Base-by-base conservation (phyloP, 768 basidiomycete genomes). In the Trametes villosa region DNA sequence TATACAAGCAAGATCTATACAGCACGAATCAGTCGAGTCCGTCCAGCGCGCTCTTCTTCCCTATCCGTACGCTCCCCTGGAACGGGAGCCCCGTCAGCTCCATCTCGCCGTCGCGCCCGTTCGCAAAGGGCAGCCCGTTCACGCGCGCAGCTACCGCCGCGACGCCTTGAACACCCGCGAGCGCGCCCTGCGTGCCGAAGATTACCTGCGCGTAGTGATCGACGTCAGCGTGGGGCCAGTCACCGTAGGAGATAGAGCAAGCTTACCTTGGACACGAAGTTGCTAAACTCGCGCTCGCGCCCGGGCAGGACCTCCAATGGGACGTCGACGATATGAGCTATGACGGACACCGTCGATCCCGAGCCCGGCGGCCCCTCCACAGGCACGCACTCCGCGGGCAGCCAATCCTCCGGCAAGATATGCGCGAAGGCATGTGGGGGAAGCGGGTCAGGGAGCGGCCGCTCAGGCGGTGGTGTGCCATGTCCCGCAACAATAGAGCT, bases 261-360 rank as follows among this genome's bases (percentile, higher is more conserved):
- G 26, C 70, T 24, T 36, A 91, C 91, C 86, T 94, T 94, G 64
- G 81, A 75, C 17, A 94, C 83, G 61, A 94, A 94, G 54, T 80
- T 78, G 60, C 87, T 85, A 63, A 94, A 92, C 67, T 89, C 83
- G 62, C 80, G 84, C 71, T 92, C 82, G 42, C 92, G 81, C 7
- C 92, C 91, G 0, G 91, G 90, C 0, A 94, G 76, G 11, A 94
- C 88, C 57, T 91, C 76, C 30, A 94, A 74, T 13, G 92, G 91
- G 12, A 91, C 86, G 65, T 93, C 88, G 2, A 81, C 78, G 47
- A 94, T 81, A 64, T 80, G 79, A 9, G 92, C 89, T 0, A 81
- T 79, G 12, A 94, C 83, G 0, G 76, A 74, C 63, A 86, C 86
- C 4, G 78, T 75, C 1, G 83, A 77, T 5, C 86, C 88, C 20